Conservation (phyloP, 805 yeast species). For the Candida stauntonica region DNA sequence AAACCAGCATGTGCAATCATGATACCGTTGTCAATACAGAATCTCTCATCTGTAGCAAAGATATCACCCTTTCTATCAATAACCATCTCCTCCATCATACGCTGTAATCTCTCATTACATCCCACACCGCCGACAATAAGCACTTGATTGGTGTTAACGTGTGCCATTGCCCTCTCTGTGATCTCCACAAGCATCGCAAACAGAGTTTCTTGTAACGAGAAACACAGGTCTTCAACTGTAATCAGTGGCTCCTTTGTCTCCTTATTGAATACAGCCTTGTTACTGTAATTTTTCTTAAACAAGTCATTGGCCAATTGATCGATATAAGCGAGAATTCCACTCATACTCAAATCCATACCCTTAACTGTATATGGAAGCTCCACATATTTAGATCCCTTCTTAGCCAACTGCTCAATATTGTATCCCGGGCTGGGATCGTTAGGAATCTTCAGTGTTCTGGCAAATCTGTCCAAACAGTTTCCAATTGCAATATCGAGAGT, state of each 20-base stretch:
- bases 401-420: conserved; percentile 93
- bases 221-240: conserved; percentile 86
- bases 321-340: conserved; percentile 85
- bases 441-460: conserved; percentile 81
- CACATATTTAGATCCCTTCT: conserved; percentile 52
- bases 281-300: conserved; percentile 40
- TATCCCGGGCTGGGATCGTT: conserved; percentile 97
- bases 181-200: conserved; percentile 97
- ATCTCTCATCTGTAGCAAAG: conserved; percentile 92
- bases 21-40: conserved; percentile 96
- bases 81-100: conserved; percentile 97
- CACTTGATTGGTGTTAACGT: conserved; percentile 84
- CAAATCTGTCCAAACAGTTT: conserved; percentile 93
- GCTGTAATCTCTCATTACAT: conserved; percentile 83
- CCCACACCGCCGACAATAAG: conserved; percentile 99
- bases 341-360: conserved; percentile 97
- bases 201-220: conserved; percentile 84
- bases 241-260: conserved; percentile 43
- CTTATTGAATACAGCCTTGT: conserved; percentile 34
- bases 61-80: conserved; percentile 83
- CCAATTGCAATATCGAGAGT: conserved; percentile 97
- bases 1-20: conserved; percentile 99
- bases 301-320: conserved; percentile 77
- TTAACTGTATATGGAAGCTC: conserved; percentile 93
- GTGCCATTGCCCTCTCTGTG: conserved; percentile 98